Conservation (phyloP, 176 grass and related monocot species). For the Eragrostis nindensis region DNA sequence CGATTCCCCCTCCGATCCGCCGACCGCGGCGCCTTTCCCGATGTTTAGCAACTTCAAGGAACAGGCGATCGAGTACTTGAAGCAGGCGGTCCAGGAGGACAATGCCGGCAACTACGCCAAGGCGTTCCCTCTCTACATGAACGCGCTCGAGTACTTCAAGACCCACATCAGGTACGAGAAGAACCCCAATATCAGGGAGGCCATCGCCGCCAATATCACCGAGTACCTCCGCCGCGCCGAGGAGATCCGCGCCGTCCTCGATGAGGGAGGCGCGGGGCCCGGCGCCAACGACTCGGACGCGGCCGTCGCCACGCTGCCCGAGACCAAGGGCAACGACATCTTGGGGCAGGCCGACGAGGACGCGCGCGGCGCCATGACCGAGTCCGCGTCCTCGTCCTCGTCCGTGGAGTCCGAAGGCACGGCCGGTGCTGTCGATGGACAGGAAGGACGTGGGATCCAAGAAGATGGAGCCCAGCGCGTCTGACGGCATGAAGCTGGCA, state of each 20-base stretch:
- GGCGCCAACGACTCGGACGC: conserved; percentile 67
- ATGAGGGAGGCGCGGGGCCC: conserved; percentile 67
- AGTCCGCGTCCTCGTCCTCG: too few relatives aligned
- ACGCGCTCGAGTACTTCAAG: conserved; percentile 97
- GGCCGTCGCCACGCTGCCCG: conserved; percentile 73
- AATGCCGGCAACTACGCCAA: conserved; percentile 97
- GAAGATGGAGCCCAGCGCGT: conserved; percentile 29
- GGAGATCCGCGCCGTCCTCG: conserved; percentile 94
- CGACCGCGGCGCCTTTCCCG: conserved; percentile 39
- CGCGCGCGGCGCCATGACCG: too few relatives aligned
- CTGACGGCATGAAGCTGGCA: conserved; percentile 16
- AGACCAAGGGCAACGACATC: conserved; percentile 85
- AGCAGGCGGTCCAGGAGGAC: conserved; percentile 92
- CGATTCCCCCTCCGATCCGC: conserved; percentile 43
- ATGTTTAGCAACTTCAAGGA: conserved; percentile 99
- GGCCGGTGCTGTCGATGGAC: neutral
- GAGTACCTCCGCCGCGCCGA: conserved; percentile 96
- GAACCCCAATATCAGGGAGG: conserved; percentile 98
- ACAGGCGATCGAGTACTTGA: conserved; percentile 99
- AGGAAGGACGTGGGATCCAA: conserved; percentile 28
- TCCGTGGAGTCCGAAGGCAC: conserved; percentile 28
- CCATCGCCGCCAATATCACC: conserved; percentile 92
- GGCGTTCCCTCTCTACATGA: conserved; percentile 96
- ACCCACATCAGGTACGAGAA: conserved; percentile 99
- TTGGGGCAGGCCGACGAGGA: too few relatives aligned